Conservation (phyloP, 78 protist genomes). For the Guillardia theta region DNA sequence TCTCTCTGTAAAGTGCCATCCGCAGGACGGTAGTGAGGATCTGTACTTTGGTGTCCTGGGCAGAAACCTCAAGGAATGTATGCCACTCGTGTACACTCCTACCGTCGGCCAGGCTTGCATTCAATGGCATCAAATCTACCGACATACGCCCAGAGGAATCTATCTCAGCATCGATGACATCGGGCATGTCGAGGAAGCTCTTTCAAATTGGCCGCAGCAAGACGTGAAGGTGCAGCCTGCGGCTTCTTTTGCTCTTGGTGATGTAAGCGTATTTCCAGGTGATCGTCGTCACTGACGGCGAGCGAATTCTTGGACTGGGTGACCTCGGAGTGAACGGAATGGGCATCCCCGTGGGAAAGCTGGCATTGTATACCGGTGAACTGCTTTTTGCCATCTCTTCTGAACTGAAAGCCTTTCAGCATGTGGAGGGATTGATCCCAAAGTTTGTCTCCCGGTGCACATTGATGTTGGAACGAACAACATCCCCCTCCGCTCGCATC, state of each 20-base stretch:
- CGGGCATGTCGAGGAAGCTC: slow-evolving; percentile 38
- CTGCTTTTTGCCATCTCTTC: too few species aligned
- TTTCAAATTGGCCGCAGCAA: slow-evolving; percentile 48
- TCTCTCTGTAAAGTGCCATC: too few species aligned
- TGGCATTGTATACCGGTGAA: slow-evolving; percentile 67
- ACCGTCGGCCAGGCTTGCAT: not conserved
- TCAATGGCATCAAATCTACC: not conserved
- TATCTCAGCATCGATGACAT: slow-evolving; percentile 38
- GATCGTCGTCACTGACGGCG: slow-evolving; percentile 96
- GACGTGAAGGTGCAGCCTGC: too few species aligned
- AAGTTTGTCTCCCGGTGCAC: slow-evolving; percentile 82
- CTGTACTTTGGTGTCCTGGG: slow-evolving; percentile 70
- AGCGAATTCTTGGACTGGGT: slow-evolving; percentile 97
- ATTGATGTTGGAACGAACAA: slow-evolving; percentile 96
- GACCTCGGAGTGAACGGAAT: slow-evolving; percentile 55
- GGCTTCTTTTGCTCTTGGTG: not conserved
- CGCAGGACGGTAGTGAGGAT: slow-evolving; percentile 72
- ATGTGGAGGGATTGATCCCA: slow-evolving; percentile 41
- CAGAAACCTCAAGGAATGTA: not conserved
- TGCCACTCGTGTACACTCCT: not conserved
- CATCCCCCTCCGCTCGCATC: slow-evolving; percentile 55
- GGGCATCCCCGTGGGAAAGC: slow-evolving; percentile 85
- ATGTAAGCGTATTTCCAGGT: slow-evolving; percentile 56
- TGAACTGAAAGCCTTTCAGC: too few species aligned
- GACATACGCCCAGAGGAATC: slow-evolving; percentile 45